Conservation (phyloP, 2,329 filamentous ascomycete genomes). For the Neopestalotiopsis sp. region DNA sequence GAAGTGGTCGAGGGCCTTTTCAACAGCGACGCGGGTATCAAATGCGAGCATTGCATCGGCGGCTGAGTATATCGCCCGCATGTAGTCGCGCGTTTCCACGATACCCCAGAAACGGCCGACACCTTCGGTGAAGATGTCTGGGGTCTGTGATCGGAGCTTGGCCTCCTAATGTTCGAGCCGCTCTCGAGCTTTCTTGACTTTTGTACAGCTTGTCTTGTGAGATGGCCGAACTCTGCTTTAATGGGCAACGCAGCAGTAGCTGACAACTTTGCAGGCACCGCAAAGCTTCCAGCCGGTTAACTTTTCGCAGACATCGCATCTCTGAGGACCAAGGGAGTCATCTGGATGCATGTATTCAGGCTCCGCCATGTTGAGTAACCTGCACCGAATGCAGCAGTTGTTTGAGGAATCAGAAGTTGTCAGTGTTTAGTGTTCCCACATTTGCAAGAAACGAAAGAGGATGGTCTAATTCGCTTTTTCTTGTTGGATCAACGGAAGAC, state of each 20-base stretch:
- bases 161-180: constrained; percentile 41
- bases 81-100: constrained; percentile 47
- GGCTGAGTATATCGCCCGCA: constrained; percentile 41
- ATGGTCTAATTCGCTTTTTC: not conserved
- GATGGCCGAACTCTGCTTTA: constrained; percentile 40
- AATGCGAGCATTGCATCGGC: constrained; percentile 38
- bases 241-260: constrained; percentile 52
- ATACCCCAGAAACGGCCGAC: constrained; percentile 50
- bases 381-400: not conserved
- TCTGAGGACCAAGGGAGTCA: not conserved
- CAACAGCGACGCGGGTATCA: constrained; percentile 39
- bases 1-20: constrained; percentile 43
- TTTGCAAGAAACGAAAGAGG: not conserved
- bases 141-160: constrained; percentile 37
- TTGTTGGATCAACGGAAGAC: not conserved
- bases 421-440: not conserved
- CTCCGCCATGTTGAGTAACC: no score
- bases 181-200: constrained; percentile 36
- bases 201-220: constrained; percentile 47
- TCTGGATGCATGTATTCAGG: not conserved
- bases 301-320: not conserved
- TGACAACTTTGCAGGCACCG: constrained; percentile 44
- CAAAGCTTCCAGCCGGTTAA: constrained; percentile 40
- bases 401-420: not conserved
- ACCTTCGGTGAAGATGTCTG: constrained; percentile 41